Conservation (phyloP, 805 yeast species). For the Candida quercuum region DNA sequence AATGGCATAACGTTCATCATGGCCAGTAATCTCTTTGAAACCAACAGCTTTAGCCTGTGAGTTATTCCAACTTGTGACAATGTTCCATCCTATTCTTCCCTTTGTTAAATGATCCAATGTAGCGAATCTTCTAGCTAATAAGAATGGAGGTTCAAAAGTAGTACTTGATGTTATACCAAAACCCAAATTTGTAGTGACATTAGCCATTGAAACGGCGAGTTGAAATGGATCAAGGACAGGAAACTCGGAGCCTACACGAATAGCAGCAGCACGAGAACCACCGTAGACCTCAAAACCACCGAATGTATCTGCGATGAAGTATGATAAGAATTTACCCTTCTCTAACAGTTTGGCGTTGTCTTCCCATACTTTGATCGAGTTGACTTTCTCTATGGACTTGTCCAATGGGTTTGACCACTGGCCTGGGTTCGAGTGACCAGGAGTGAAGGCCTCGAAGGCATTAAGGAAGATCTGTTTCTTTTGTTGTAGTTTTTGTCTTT, state of each 20-base stretch:
- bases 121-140: slow-evolving; percentile 34
- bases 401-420: slow-evolving; percentile 20
- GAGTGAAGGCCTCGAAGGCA: slow-evolving; percentile 10
- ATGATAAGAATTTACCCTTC: slow-evolving; percentile 30
- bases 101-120: slow-evolving; percentile 38
- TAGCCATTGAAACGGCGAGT: slow-evolving; percentile 32
- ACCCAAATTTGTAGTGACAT: slow-evolving; percentile 32
- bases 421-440: slow-evolving; percentile 15
- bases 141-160: slow-evolving; percentile 38
- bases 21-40: slow-evolving; percentile 30
- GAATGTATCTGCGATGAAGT: slow-evolving; percentile 34
- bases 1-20: slow-evolving; percentile 35
- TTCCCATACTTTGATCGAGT: slow-evolving; percentile 15
- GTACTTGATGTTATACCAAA: slow-evolving; percentile 39
- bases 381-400: slow-evolving; percentile 10
- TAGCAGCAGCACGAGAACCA: slow-evolving; percentile 32
- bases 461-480: slow-evolving; percentile 6
- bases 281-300: slow-evolving; percentile 36
- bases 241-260: slow-evolving; percentile 23
- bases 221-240: slow-evolving; percentile 31
- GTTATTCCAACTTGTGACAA: slow-evolving; percentile 38
- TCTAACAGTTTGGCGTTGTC: slow-evolving; percentile 28
- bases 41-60: slow-evolving; percentile 36
- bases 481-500: slow-evolving; percentile 5
- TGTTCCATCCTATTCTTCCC: slow-evolving; percentile 43